A percentile compares a stretch with the other conserved stretches of the same genome.
Conservation (phyloP, 768 basidiomycete species). For the Xerocomus brunneocitrinus region DNA sequence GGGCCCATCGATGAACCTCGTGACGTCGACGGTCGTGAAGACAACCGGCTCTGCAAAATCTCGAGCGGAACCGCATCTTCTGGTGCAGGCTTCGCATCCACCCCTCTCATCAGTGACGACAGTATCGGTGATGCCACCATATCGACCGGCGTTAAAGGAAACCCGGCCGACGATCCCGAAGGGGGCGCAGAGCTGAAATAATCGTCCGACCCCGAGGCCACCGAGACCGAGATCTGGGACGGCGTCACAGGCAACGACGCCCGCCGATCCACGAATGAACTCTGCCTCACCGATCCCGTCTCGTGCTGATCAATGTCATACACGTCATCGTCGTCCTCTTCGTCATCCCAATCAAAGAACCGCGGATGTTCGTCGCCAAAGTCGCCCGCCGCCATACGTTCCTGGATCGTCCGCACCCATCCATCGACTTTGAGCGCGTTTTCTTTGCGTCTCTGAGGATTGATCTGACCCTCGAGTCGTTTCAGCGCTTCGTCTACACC, state of each 20-base stretch:
- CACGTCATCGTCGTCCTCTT: conserved; percentile 32
- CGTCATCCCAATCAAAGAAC: conserved; percentile 46
- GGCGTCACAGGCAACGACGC: conserved; percentile 15
- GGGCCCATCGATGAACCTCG: conserved; percentile 24
- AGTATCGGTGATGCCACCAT: neutral
- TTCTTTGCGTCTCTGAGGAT: conserved; percentile 62
- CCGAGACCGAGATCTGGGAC: conserved; percentile 20
- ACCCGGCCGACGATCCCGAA: conserved; percentile 14
- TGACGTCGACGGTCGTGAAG: conserved; percentile 35
- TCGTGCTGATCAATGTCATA: conserved; percentile 30
- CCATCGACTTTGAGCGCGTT: conserved; percentile 75
- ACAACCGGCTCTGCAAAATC: conserved; percentile 57
- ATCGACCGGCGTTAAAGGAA: conserved; percentile 16
- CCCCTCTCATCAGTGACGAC: conserved; percentile 30
- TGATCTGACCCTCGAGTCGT: conserved; percentile 82
- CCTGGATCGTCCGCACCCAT: conserved; percentile 72
- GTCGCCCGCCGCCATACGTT: conserved; percentile 60
- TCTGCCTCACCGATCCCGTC: conserved; percentile 22
- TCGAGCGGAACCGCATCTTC: conserved; percentile 67
- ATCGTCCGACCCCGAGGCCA: conserved; percentile 19
- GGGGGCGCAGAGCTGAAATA: conserved; percentile 18
- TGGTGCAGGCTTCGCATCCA: conserved; percentile 44
- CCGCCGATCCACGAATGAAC: neutral
- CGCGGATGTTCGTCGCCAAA: conserved; percentile 59
- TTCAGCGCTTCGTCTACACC: conserved; percentile 80